Percentiles rank a stretch among this genome's conserved stretches.
phyloP scores from a whole-genome alignment of 139 green algal genomes.

The Closterium sp. region DNA sequence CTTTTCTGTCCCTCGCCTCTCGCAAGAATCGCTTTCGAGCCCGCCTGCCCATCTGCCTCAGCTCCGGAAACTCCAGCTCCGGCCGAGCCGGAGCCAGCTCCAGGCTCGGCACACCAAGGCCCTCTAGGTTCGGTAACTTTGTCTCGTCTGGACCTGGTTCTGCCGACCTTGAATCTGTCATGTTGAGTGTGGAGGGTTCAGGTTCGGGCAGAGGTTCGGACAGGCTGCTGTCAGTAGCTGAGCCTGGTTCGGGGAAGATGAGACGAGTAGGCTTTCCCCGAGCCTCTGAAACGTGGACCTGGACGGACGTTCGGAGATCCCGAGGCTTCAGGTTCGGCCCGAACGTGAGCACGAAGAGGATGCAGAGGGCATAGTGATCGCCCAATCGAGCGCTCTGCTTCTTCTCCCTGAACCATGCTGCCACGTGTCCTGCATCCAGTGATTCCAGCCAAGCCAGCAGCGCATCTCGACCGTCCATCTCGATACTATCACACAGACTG shows the following conservation, averaged over 20 bases:
- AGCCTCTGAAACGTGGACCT: slow-evolving; percentile 15
- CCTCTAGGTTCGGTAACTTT: neutral
- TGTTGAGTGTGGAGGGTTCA: neutral
- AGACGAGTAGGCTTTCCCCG: neutral
- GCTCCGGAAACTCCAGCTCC: neutral
- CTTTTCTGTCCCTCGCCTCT: neutral
- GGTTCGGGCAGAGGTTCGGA: neutral
- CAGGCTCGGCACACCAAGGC: neutral
- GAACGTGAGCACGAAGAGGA: slow-evolving; percentile 23
- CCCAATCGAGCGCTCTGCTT: slow-evolving; percentile 3
- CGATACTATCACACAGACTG: neutral
- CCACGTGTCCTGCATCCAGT: neutral
- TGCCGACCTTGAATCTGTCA: neutral
- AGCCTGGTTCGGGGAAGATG: neutral
- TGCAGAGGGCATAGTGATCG: slow-evolving; percentile 29
- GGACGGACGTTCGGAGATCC: slow-evolving; percentile 10
- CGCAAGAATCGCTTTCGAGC: slow-evolving; percentile 4
- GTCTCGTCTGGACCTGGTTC: neutral
- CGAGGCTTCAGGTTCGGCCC: slow-evolving; percentile 1
- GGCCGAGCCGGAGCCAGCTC: neutral
- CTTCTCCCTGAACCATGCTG: slow-evolving; percentile 15
- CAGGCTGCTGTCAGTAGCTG: neutral
- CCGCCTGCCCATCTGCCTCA: slow-evolving; percentile 8
- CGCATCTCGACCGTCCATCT: neutral
- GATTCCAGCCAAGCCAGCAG: slow-evolving; percentile 6